Evolutionary conservation across 2,329 filamentous ascomycete genomes (phyloP).

Genomic region (Fusarium setosum): DNA sequence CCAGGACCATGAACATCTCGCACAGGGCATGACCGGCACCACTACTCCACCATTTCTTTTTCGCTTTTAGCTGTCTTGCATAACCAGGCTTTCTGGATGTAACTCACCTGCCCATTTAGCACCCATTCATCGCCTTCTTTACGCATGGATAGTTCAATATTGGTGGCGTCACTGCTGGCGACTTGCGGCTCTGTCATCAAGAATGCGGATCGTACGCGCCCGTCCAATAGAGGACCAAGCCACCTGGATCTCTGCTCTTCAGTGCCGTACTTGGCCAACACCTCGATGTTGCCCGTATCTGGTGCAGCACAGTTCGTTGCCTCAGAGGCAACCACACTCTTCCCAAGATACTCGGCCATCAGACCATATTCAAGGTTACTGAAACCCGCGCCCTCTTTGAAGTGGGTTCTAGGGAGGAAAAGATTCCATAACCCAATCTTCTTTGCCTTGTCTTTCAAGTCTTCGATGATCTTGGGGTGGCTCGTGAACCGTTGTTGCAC

Average conservation of each 20-base stretch:
- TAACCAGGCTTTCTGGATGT: background rate
- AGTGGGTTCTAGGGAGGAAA: background rate
- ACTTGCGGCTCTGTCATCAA: conserved; percentile 7
- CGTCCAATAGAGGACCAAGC: background rate
- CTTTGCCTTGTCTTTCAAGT: background rate
- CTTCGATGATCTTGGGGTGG: background rate
- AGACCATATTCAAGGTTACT: conserved; percentile 2
- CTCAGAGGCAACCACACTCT: background rate
- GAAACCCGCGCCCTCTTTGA: background rate
- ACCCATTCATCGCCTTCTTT: background rate
- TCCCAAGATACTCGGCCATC: conserved; percentile 3
- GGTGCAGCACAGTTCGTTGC: background rate
- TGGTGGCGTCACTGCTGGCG: conserved; percentile 9
- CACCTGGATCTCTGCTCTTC: background rate
- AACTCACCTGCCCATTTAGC: background rate
- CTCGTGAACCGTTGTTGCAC: background rate
- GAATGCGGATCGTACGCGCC: conserved; percentile 7
- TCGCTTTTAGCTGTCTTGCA: background rate
- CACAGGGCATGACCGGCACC: background rate
- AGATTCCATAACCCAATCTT: background rate
- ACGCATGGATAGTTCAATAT: conserved; percentile 1
- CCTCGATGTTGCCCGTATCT: background rate
- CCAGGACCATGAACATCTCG: background rate
- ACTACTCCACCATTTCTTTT: background rate
- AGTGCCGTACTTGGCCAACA: background rate